phyloP scores from a whole-genome alignment of 257 asterid species.

The Solanum gandarillasii region DNA sequence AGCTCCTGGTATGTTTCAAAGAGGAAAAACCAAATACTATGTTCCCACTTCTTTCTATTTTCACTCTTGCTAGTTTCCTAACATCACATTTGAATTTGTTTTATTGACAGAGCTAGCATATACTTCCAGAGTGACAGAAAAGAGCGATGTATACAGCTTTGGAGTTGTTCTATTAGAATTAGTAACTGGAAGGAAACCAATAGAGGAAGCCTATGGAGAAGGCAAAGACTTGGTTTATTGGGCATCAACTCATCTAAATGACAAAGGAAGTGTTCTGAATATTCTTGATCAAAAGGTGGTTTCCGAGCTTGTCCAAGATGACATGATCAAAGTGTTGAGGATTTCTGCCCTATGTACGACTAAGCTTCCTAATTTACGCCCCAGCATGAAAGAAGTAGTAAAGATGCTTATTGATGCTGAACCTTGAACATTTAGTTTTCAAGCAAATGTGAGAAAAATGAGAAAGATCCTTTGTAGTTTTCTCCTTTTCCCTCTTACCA shows the following conservation, averaged over 20 bases:
- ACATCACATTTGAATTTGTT: neutral
- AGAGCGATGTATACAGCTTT: constrained; percentile 7
- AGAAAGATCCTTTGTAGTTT: constrained; percentile 13
- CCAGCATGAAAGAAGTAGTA: constrained; percentile 6
- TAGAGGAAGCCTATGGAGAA: constrained; percentile 3
- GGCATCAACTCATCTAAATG: neutral
- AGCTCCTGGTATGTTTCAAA: neutral
- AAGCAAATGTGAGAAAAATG: constrained; percentile 18
- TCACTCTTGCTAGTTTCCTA: neutral
- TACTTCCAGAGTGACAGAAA: constrained; percentile 6
- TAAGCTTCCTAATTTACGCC: constrained; percentile 1
- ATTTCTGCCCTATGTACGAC: constrained; percentile 5
- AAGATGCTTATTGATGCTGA: constrained; percentile 2
- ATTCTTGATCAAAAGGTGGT: constrained; percentile 1
- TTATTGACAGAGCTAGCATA: constrained; percentile 1
- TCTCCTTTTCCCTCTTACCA: neutral
- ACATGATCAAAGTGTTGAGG: neutral
- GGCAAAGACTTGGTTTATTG: constrained; percentile 3
- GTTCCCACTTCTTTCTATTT: neutral
- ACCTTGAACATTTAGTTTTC: constrained; percentile 19
- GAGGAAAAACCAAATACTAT: neutral
- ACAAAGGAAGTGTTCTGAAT: neutral
- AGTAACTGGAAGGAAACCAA: constrained; percentile 6
- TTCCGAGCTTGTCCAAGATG: neutral
- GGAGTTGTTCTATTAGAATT: constrained; percentile 10